phyloP scores from a whole-genome alignment of 306 rosid genomes.

The Dryas drummondii region DNA sequence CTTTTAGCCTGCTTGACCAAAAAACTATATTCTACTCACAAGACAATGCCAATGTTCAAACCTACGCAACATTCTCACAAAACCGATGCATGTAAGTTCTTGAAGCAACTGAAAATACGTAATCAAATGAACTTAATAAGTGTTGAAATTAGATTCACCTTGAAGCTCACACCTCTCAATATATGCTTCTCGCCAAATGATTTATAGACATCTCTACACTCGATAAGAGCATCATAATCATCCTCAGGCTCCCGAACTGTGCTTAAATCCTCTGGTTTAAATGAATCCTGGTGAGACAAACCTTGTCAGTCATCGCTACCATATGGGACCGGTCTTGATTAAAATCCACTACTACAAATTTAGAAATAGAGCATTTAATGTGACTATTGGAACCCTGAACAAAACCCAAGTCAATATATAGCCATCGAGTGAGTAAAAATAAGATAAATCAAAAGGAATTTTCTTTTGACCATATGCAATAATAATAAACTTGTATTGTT shows the following conservation, averaged over 20 bases:
- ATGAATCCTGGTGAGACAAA: constrained; percentile 54
- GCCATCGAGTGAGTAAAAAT: neutral
- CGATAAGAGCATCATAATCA: constrained; percentile 87
- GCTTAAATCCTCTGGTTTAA: constrained; percentile 56
- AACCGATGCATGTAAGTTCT: neutral
- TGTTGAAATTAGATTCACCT: constrained; percentile 57
- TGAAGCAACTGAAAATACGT: neutral
- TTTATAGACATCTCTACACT: constrained; percentile 85
- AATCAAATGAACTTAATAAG: constrained; percentile 1
- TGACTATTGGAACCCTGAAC: neutral
- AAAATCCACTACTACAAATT: too few relatives aligned
- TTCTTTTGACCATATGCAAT: neutral
- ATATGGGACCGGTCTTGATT: neutral
- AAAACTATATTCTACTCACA: neutral
- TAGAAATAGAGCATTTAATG: neutral
- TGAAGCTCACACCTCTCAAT: constrained; percentile 94
- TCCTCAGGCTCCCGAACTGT: constrained; percentile 44
- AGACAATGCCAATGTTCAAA: neutral
- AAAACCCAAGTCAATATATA: neutral
- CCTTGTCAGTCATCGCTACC: constrained; percentile 28
- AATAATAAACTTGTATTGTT: neutral
- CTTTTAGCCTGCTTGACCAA: neutral
- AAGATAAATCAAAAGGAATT: neutral
- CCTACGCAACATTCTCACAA: neutral
- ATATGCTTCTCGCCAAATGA: constrained; percentile 95